Evolutionary conservation across 2,329 filamentous ascomycete species (phyloP), one percentile per base, ranked within the genome.

Genomic region (Rhynchosporium secalis): DNA sequence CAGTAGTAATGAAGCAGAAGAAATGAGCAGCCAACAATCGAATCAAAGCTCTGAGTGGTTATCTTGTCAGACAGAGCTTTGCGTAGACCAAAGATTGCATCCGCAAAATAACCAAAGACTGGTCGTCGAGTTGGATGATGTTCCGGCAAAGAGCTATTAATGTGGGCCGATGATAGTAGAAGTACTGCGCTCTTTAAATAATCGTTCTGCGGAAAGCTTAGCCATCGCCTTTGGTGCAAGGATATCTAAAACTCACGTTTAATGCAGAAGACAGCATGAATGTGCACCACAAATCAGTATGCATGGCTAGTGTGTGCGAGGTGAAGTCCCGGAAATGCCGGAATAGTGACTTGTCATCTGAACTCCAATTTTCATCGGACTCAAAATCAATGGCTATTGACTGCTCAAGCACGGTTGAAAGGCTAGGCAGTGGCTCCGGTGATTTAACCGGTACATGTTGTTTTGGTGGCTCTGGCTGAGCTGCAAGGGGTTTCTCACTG

Each of bases 1-100:
- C 62, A 64, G n/a, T 15, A 51, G 41, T 64, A 62, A 10, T 60
- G 59, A 5, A 60, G 47, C 15, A 64, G 40, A 4, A 64, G 38
- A 20, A 62, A 20, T 6, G 62, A 60, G n/a, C 46, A 56, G 31
- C 45, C 49, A 33, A 64, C 38, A 36, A 64, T 61, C 12, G 56
- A 41, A 43, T 64, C 60, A 43, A 64, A 57, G 3, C 28, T 52
- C 10, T n/a, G 45, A 4, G 29, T 12, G 6, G 62, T 62, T 5
- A 64, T 47, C 10, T 40, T 31, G 20, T 56, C 43, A 45, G 45
- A 33, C 28, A 64, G 28, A 13, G 59, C 62, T n/a, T 10, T 9
- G 6, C 54, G 59, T 15, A 64, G 51, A 5, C 62, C 60, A 6
- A 56, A 40, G 3, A 64, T 13, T 3, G 62, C 46, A 51, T 60